Base-by-base conservation (phyloP, 306 rosid species). In the Cicer cuneatum region DNA sequence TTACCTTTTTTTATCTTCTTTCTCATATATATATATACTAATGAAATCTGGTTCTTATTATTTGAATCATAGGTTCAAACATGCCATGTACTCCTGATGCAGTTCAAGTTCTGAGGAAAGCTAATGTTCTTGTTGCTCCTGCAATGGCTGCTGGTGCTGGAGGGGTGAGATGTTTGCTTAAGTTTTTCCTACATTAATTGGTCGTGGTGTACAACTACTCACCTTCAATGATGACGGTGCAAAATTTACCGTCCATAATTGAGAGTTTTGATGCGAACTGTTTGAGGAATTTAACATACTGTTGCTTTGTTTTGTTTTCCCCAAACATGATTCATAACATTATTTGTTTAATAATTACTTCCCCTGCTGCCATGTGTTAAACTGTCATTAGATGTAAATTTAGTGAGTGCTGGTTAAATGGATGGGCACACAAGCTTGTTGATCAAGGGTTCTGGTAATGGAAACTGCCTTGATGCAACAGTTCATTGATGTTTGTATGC, bases 111-210 rank as follows among this genome's bases (percentile, higher is more conserved):
- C 82, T 94, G 78, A 86, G 96, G 83, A 94, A 94, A 86, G 96
- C 96, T 58, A 90, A 87, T 85, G 87, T 94, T 74, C 85, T 91
- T 45, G 79, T 91, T 78, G 98, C 97, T 81, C 98, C 98, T 87
- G 96, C 98, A 69, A 88, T 94, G 88, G 98, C 98, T 73, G 98
- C 97, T 68, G 98, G 98, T 80, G 90, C 98, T 78, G 98, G 98
- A 86, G 98, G 98, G 96, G 98, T 94, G 82, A 37, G 92, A 76
- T 74, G 33, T 76, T 82, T 58, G 54, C 83, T 74, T 84, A 54
- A 54, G 6, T 78, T 38, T 76, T 33, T 58, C 72, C n/a, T 72
- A n/a, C 70, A 56, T 70, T 59, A 16, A 48, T 61, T 59, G 57
- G 13, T 21, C 5, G 8, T 8, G 37, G 33, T 39, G 52, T 70